phyloP scores from a whole-genome alignment of 1,284 basidiomycete species.

The Cystobasidium sp. region DNA sequence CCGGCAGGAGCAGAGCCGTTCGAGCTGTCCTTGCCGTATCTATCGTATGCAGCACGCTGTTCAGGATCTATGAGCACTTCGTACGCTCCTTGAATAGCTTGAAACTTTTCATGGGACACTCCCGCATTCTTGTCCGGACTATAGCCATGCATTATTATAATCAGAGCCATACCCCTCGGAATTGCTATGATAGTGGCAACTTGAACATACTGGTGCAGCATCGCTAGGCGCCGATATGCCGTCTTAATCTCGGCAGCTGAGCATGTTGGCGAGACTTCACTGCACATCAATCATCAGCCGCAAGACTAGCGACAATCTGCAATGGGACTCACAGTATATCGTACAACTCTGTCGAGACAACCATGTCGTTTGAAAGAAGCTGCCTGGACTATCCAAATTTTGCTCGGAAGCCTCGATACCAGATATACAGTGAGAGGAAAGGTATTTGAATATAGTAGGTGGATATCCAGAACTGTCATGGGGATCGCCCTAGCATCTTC shows the following conservation, averaged over 20 bases:
- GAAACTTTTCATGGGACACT: slow-evolving; percentile 74
- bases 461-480: too few relatives aligned
- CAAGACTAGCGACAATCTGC: too few relatives aligned
- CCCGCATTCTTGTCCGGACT: slow-evolving; percentile 57
- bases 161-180: too few relatives aligned
- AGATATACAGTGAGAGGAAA: too few relatives aligned
- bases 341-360: not conserved
- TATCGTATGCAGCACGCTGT: slow-evolving; percentile 78
- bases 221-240: slow-evolving; percentile 68
- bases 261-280: slow-evolving; percentile 20
- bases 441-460: too few relatives aligned
- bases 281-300: not conserved
- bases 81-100: slow-evolving; percentile 87
- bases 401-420: too few relatives aligned
- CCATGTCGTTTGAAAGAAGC: not conserved
- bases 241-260: slow-evolving; percentile 80
- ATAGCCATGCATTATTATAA: too few relatives aligned
- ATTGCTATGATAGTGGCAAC: too few relatives aligned
- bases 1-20: slow-evolving; percentile 56
- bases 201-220: slow-evolving; percentile 42
- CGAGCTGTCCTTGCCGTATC: slow-evolving; percentile 67
- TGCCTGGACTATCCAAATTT: too few relatives aligned
- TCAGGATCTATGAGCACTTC: slow-evolving; percentile 81
- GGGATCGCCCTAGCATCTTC: too few relatives aligned
- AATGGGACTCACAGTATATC: not conserved